These are phyloP conservation scores for Colletotrichum siamense DNA, from an alignment of 2,329 filamentous ascomycete species.

Conservation along the genomic window DNA sequence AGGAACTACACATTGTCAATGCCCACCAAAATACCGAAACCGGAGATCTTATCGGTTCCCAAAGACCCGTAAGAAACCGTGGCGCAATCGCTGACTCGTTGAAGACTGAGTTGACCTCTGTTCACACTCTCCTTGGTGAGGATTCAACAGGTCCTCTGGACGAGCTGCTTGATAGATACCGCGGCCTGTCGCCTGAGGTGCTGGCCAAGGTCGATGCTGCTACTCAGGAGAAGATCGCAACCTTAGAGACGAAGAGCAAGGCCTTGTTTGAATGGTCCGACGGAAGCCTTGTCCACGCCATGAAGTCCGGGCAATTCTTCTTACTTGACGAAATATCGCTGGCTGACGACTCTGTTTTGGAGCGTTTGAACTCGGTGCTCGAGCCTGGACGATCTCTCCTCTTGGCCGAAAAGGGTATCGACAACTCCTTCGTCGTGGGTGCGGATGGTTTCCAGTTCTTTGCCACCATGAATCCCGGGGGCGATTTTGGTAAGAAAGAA, in stretches of 20 bases:
- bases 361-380: constrained; percentile 94
- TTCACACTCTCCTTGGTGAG: constrained; percentile 47
- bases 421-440: constrained; percentile 81
- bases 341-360: constrained; percentile 95
- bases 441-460: constrained; percentile 89
- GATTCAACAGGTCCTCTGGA: constrained; percentile 52
- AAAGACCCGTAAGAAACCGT: constrained; percentile 88
- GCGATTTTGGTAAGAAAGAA: constrained; percentile 98
- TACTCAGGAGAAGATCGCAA: constrained; percentile 51
- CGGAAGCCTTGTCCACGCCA: constrained; percentile 90
- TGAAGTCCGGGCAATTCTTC: constrained; percentile 90
- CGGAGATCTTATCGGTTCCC: constrained; percentile 94
- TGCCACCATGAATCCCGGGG: constrained; percentile 98
- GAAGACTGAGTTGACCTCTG: constrained; percentile 60
- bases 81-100: constrained; percentile 73
- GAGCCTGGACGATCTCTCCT: constrained; percentile 87
- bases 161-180: constrained; percentile 65
- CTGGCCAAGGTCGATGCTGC: constrained; percentile 51
- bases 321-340: constrained; percentile 97
- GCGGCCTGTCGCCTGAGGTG: constrained; percentile 51
- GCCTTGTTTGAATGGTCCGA: constrained; percentile 97
- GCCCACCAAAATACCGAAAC: constrained; percentile 99
- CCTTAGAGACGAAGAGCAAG: constrained; percentile 68
- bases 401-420: constrained; percentile 90
- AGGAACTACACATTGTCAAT: constrained; percentile 87